Percentiles rank a stretch among this genome's conserved stretches.
Evolutionary conservation across 345 rosid genomes (phyloP).

Genomic region (Bruguiera gymnorhiza): DNA sequence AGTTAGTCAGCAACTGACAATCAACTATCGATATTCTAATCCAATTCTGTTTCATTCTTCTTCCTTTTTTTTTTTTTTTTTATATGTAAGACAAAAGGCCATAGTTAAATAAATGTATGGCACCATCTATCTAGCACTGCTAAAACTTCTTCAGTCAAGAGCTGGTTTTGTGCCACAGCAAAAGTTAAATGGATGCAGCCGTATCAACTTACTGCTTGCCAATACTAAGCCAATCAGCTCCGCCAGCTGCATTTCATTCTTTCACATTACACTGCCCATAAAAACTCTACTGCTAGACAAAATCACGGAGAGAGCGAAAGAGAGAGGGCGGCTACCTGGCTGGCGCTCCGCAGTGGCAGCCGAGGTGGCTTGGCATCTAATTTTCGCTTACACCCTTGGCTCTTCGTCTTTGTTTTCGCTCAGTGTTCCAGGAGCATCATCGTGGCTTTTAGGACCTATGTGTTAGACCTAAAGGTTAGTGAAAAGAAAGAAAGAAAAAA

Average conservation of each 20-base stretch:
- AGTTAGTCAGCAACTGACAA: background rate
- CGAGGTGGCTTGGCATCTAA: no score
- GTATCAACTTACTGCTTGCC: conserved; percentile 73
- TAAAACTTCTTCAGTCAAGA: conserved; percentile 55
- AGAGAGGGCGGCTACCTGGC: no score
- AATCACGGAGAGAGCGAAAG: no score
- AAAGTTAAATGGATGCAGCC: conserved; percentile 50
- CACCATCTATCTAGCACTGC: conserved; percentile 58
- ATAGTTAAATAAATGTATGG: conserved; percentile 31
- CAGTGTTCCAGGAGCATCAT: conserved; percentile 61
- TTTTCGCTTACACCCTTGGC: no score
- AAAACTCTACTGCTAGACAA: no score
- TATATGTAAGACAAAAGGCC: background rate
- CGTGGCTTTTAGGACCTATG: conserved; percentile 84
- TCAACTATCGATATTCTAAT: background rate
- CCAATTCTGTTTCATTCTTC: background rate
- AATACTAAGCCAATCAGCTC: conserved; percentile 78
- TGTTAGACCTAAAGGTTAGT: conserved; percentile 7
- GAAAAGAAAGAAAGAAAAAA: background rate
- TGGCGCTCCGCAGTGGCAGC: no score
- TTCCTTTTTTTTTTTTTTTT: background rate
- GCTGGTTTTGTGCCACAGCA: conserved; percentile 54
- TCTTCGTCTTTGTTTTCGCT: no score
- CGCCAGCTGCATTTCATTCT: conserved; percentile 38
- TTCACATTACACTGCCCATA: no score